Evolutionary conservation across 257 asterid genomes (phyloP).

Genomic region (Lycium barbarum): DNA sequence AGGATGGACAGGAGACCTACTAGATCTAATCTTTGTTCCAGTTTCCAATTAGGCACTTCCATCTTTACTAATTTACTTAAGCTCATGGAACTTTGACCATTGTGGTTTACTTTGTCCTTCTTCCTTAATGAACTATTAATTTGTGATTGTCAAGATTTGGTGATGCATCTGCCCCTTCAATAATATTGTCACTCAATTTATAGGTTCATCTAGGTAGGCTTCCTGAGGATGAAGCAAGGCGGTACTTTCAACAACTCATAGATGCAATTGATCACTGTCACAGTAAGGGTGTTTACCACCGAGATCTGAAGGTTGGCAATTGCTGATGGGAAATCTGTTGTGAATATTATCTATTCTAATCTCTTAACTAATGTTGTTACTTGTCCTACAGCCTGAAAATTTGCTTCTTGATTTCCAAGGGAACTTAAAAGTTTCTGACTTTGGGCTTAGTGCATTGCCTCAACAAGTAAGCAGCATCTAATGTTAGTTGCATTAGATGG

Average conservation of each 20-base stretch:
- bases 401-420: slow-evolving; percentile 89
- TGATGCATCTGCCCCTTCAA: neutral
- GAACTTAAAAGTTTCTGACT: slow-evolving; percentile 92
- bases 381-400: slow-evolving; percentile 81
- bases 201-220: slow-evolving; percentile 83
- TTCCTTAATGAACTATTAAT: neutral
- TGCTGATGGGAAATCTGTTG: slow-evolving; percentile 34
- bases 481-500: slow-evolving; percentile 1
- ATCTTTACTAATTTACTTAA: slow-evolving; percentile 6
- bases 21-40: neutral
- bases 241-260: slow-evolving; percentile 89
- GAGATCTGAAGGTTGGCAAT: slow-evolving; percentile 81
- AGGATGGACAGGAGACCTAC: neutral
- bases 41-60: slow-evolving; percentile 2
- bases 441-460: slow-evolving; percentile 94
- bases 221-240: slow-evolving; percentile 80
- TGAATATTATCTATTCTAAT: neutral
- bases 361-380: slow-evolving; percentile 27
- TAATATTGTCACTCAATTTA: slow-evolving; percentile 35
- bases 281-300: slow-evolving; percentile 90
- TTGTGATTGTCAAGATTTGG: neutral
- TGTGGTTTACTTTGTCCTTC: neutral
- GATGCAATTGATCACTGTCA: slow-evolving; percentile 95
- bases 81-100: neutral
- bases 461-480: slow-evolving; percentile 60